These are phyloP conservation scores for Somion occarium DNA, from an alignment of 1,284 basidiomycete genomes.

Conservation along the genomic window DNA sequence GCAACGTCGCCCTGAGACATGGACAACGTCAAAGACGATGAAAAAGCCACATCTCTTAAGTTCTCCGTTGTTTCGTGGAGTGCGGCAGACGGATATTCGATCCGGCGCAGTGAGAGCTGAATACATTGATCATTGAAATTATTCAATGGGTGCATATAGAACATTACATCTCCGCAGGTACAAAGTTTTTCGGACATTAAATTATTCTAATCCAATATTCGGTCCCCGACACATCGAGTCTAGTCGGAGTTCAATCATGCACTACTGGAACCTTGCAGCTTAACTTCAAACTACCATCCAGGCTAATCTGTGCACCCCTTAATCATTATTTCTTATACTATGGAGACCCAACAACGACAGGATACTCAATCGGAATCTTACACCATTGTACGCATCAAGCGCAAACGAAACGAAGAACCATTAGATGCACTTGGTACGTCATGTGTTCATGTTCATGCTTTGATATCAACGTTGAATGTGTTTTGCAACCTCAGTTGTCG, in stretches of 20 bases:
- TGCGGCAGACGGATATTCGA: background rate
- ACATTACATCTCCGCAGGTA: background rate
- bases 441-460: conserved; percentile 9
- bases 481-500: conserved; percentile 44
- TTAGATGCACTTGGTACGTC: conserved; percentile 66
- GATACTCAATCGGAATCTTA: conserved; percentile 34
- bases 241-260: background rate
- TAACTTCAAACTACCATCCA: conserved; percentile 2
- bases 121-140: no score
- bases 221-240: background rate
- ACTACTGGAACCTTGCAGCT: background rate
- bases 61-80: background rate
- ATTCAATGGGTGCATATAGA: no score
- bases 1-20: background rate
- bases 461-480: conserved; percentile 3
- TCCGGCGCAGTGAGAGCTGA: no score
- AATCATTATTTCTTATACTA: background rate
- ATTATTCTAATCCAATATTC: no score
- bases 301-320: background rate
- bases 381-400: conserved; percentile 73
- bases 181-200: background rate
- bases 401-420: conserved; percentile 74
- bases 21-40: background rate
- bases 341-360: background rate
- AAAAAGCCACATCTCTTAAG: background rate